Conservation (phyloP, 2,329 filamentous ascomycete species). For the Colletotrichum sp. region DNA sequence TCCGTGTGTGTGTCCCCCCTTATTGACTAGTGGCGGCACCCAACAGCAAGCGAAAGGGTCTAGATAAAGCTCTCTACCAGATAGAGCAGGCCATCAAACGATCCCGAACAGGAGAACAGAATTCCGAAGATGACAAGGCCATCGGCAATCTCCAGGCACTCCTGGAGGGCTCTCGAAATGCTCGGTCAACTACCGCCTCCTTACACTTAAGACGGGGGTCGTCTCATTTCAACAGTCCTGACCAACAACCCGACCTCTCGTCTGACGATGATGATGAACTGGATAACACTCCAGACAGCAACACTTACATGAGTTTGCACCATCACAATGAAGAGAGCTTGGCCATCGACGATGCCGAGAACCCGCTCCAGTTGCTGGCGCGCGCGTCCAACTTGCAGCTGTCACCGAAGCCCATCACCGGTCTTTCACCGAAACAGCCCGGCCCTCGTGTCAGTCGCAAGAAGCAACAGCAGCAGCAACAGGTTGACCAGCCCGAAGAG, state of each 20-base stretch:
- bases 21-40: slow-evolving; percentile 2
- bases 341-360: slow-evolving; percentile 75
- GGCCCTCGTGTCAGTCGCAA: slow-evolving; percentile 15
- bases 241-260: slow-evolving; percentile 33
- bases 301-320: slow-evolving; percentile 26
- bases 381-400: slow-evolving; percentile 72
- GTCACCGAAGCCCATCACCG: slow-evolving; percentile 41
- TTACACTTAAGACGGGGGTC: slow-evolving; percentile 21
- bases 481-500: slow-evolving; percentile 35
- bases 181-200: slow-evolving; percentile 23
- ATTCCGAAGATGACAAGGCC: slow-evolving; percentile 49
- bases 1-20: slow-evolving; percentile 21
- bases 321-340: slow-evolving; percentile 52
- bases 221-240: slow-evolving; percentile 22
- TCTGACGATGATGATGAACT: slow-evolving; percentile 37
- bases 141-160: slow-evolving; percentile 48
- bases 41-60: slow-evolving; percentile 71
- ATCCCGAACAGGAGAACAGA: slow-evolving; percentile 50
- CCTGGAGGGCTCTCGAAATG: slow-evolving; percentile 32
- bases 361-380: slow-evolving; percentile 75
- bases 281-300: slow-evolving; percentile 29
- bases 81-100: slow-evolving; percentile 73
- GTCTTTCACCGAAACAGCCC: slow-evolving; percentile 20
- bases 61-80: slow-evolving; percentile 77
- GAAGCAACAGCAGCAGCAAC: slow-evolving; percentile 10